Conservation (phyloP, 352 stramenopile genomes). For the Phytophthora capsici region DNA sequence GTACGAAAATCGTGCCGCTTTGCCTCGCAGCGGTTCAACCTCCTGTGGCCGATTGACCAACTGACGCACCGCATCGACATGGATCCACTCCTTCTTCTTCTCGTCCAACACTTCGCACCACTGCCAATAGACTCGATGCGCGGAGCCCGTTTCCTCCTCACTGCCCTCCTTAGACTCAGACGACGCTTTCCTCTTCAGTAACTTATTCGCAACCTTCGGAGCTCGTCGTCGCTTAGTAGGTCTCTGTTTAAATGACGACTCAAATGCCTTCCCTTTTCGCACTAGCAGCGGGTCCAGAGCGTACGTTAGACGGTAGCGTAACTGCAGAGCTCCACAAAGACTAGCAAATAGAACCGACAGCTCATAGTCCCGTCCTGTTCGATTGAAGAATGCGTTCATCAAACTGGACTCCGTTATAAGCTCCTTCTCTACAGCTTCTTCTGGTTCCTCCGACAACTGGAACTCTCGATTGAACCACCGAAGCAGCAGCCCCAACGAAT, state of each 20-base stretch:
- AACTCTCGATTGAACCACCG: slow-evolving; percentile 74
- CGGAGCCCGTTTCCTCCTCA: neutral
- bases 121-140: slow-evolving; percentile 46
- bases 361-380: slow-evolving; percentile 51
- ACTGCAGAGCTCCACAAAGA: slow-evolving; percentile 58
- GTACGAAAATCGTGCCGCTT: slow-evolving; percentile 62
- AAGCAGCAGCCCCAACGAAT: slow-evolving; percentile 69
- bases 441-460: slow-evolving; percentile 23
- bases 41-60: slow-evolving; percentile 55
- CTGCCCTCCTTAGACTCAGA: slow-evolving; percentile 22
- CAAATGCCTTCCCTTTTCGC: slow-evolving; percentile 51
- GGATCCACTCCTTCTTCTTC: slow-evolving; percentile 56
- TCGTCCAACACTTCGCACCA: slow-evolving; percentile 79
- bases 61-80: slow-evolving; percentile 60
- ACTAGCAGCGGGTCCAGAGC: slow-evolving; percentile 62
- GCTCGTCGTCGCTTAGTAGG: slow-evolving; percentile 27
- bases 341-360: slow-evolving; percentile 68
- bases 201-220: slow-evolving; percentile 9
- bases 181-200: slow-evolving; percentile 27
- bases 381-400: slow-evolving; percentile 58
- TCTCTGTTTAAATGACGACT: slow-evolving; percentile 39
- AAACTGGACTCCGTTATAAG: slow-evolving; percentile 57
- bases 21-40: slow-evolving; percentile 58
- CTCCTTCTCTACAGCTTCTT: slow-evolving; percentile 8
- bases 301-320: slow-evolving; percentile 62